Percentiles rank a stretch among this genome's conserved stretches.
Evolutionary conservation across 2,329 filamentous ascomycete species (phyloP).

Genomic region (Ophiostoma sp.): DNA sequence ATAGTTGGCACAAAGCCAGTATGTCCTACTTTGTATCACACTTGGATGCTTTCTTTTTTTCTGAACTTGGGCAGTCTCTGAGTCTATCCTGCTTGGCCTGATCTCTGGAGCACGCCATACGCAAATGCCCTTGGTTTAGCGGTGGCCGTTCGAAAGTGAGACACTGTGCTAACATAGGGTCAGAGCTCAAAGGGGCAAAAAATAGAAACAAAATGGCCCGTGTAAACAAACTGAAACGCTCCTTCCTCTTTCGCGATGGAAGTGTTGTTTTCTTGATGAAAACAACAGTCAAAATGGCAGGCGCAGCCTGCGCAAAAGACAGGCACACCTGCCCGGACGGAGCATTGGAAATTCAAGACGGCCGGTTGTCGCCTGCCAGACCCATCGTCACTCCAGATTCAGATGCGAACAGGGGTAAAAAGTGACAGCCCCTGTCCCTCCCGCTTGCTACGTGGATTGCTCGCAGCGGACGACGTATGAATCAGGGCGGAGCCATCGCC

Average conservation of each 20-base stretch:
- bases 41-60: not conserved
- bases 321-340: not conserved
- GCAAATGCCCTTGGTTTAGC: not conserved
- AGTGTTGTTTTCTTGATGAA: not conserved
- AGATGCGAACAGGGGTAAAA: not conserved
- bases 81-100: not conserved
- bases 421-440: not conserved
- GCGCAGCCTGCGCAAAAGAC: not conserved
- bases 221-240: not conserved
- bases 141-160: slow-evolving; percentile 17
- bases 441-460: not conserved
- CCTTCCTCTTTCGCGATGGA: not conserved
- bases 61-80: not conserved
- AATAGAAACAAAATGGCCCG: not conserved
- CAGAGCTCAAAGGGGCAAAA: slow-evolving; percentile 5
- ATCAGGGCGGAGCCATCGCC: slow-evolving; percentile 9
- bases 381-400: not conserved
- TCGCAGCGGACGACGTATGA: slow-evolving; percentile 1
- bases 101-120: not conserved
- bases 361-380: not conserved
- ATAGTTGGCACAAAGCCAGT: not conserved
- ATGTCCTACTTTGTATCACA: not conserved
- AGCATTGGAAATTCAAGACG: not conserved
- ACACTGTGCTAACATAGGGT: not conserved
- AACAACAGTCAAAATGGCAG: not conserved